Percentiles rank a stretch among this genome's conserved stretches.
These are phyloP conservation scores for Sclerotinia spermophila DNA, from an alignment of 2,329 filamentous ascomycete species.

Conservation along the genomic window DNA sequence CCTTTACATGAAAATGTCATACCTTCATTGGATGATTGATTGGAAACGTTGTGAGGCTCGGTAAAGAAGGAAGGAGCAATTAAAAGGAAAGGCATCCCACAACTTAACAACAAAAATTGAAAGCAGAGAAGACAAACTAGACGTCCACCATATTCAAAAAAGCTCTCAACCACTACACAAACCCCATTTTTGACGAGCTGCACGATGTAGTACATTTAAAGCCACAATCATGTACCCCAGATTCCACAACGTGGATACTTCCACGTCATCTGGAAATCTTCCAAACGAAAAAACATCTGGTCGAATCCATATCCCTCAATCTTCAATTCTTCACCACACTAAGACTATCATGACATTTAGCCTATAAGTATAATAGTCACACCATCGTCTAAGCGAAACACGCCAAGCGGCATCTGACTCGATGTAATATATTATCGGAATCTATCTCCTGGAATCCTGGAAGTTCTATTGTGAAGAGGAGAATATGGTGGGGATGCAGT, in stretches of 20 bases:
- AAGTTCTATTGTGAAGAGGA: not conserved
- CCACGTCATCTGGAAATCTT: not conserved
- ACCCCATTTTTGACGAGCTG: not conserved
- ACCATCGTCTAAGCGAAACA: not conserved
- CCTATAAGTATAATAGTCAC: not conserved
- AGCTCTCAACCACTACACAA: too few species aligned
- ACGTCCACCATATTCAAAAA: not conserved
- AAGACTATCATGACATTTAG: not conserved
- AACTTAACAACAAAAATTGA: accelerated
- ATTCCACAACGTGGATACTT: not conserved
- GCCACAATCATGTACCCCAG: not conserved
- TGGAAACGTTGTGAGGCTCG: not conserved
- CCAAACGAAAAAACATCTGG: not conserved
- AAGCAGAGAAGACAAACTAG: not conserved
- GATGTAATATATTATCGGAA: not conserved
- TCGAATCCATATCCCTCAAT: not conserved
- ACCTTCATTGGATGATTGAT: not conserved
- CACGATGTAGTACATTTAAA: not conserved
- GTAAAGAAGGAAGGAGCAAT: not conserved
- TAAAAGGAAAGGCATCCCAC: not conserved
- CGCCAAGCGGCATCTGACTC: slow-evolving; percentile 5
- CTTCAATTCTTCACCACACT: not conserved
- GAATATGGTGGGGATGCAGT: not conserved
- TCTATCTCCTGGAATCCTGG: not conserved
- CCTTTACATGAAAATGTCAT: too few species aligned